Conservation (phyloP, 2,329 filamentous ascomycete species). For the Kalmusia sp. region DNA sequence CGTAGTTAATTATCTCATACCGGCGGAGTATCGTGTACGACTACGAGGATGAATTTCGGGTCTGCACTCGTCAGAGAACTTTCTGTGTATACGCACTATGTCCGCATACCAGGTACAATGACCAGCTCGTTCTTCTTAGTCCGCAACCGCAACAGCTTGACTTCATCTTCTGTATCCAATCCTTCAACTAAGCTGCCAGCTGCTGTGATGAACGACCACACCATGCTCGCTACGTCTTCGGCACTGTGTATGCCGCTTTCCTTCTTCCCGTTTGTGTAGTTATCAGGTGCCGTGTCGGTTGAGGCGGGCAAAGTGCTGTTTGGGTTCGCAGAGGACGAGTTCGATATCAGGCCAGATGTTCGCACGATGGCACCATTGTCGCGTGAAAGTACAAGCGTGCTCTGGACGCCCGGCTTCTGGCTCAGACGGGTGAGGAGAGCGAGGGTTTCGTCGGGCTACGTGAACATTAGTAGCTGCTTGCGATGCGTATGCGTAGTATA, state of each 20-base stretch:
- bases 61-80: constrained; percentile 53
- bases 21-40: constrained; percentile 81
- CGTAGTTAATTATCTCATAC: constrained; percentile 53
- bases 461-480: constrained; percentile 5
- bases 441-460: constrained; percentile 64
- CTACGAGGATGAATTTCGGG: constrained; percentile 77
- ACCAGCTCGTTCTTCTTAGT: constrained; percentile 88
- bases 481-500: background rate
- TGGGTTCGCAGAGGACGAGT: constrained; percentile 59
- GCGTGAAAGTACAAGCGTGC: constrained; percentile 77
- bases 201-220: constrained; percentile 76
- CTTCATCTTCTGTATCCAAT: constrained; percentile 77
- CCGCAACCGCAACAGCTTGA: constrained; percentile 76
- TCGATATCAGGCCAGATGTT: constrained; percentile 72
- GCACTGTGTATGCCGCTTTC: constrained; percentile 63
- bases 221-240: constrained; percentile 76
- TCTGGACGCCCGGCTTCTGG: constrained; percentile 80
- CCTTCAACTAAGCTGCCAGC: constrained; percentile 75
- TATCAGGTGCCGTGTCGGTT: constrained; percentile 36
- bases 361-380: constrained; percentile 76
- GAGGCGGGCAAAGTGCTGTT: constrained; percentile 48
- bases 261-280: constrained; percentile 42
- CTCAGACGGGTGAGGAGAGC: constrained; percentile 72
- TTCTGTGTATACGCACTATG: background rate
- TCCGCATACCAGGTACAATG: constrained; percentile 69